These are phyloP conservation scores for Massariosphaeria phaeospora DNA, from an alignment of 495 filamentous ascomycete species.

Conservation along the genomic window DNA sequence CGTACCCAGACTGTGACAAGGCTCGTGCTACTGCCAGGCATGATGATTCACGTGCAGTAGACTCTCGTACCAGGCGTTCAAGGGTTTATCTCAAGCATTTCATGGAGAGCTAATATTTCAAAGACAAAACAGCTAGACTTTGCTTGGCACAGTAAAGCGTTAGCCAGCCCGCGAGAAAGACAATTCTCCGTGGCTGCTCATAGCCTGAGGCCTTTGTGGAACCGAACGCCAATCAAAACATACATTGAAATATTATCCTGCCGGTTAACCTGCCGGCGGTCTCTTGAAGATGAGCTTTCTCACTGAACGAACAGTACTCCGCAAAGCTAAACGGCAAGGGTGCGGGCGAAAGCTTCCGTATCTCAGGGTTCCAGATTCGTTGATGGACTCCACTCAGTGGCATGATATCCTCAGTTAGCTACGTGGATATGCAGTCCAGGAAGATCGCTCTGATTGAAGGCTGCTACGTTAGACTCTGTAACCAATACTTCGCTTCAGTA, in stretches of 20 bases:
- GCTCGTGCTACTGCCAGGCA: not conserved
- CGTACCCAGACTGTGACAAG: not conserved
- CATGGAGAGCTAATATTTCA: not conserved
- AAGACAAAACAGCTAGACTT: too few species aligned
- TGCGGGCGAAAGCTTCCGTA: not conserved
- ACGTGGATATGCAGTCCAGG: conserved; percentile 1
- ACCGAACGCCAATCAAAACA: too few species aligned
- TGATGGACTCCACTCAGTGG: not conserved
- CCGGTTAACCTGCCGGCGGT: too few species aligned
- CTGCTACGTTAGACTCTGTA: not conserved
- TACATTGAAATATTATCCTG: too few species aligned
- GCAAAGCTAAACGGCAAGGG: not conserved
- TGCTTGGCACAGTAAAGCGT: too few species aligned
- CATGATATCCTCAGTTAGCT: not conserved
- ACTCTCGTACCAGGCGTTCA: not conserved
- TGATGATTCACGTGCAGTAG: not conserved
- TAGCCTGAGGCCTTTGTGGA: too few species aligned
- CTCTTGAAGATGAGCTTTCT: not conserved
- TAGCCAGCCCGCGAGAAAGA: too few species aligned
- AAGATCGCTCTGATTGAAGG: not conserved
- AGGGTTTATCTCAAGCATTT: not conserved
- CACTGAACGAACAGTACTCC: not conserved
- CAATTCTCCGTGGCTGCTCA: too few species aligned
- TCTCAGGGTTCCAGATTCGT: not conserved
- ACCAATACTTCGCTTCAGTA: conserved; percentile 6